These are phyloP conservation scores for Mycena crocata DNA, from an alignment of 768 basidiomycete genomes.

Conservation along the genomic window DNA sequence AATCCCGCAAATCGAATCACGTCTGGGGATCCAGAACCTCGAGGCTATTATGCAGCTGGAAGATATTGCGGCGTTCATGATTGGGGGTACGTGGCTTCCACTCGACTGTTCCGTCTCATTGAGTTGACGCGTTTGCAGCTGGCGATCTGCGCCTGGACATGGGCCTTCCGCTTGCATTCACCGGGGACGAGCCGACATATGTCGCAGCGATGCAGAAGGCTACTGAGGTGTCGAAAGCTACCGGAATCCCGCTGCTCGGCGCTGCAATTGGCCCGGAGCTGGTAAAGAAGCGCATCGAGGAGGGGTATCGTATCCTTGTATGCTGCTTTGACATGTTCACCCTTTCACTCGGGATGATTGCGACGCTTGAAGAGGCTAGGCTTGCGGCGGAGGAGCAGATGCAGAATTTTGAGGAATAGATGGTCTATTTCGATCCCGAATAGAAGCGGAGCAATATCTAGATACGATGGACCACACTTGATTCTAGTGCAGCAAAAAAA, in stretches of 20 bases:
- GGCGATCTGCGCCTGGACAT: conserved; percentile 28
- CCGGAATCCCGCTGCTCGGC: conserved; percentile 13
- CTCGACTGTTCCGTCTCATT: no score
- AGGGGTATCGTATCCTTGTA: conserved; percentile 17
- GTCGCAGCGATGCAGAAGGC: conserved; percentile 19
- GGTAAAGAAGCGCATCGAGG: conserved; percentile 21
- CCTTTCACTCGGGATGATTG: conserved; percentile 16
- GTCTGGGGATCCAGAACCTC: conserved; percentile 77
- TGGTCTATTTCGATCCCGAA: no score
- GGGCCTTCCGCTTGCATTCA: conserved; percentile 12
- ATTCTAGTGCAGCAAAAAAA: no score
- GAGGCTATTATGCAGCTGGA: conserved; percentile 51
- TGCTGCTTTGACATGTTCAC: conserved; percentile 14
- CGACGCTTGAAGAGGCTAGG: background rate
- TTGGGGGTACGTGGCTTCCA: conserved; percentile 11
- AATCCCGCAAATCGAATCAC: conserved; percentile 40
- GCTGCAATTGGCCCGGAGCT: conserved; percentile 11
- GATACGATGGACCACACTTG: no score
- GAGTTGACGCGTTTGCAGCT: background rate
- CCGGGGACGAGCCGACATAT: conserved; percentile 27
- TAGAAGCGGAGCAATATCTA: no score
- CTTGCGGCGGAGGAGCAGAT: conserved; percentile 17
- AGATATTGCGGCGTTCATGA: conserved; percentile 28
- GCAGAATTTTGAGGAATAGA: no score
- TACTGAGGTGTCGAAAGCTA: background rate